Evolutionary conservation across 1,284 basidiomycete genomes (phyloP).

Genomic region (Trichosporon ovoides): DNA sequence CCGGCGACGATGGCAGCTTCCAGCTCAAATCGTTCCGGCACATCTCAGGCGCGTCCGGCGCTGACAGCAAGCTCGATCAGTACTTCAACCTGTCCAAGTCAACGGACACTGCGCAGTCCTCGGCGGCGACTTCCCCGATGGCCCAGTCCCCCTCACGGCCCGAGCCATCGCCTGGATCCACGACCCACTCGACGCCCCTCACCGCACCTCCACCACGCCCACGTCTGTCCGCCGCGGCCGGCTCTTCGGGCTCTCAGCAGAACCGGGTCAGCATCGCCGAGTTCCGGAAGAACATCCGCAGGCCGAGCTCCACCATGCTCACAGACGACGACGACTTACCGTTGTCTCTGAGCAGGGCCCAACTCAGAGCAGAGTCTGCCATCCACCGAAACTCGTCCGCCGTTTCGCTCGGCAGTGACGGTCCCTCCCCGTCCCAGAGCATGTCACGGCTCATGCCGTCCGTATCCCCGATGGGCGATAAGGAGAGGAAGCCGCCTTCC

Average conservation of each 20-base stretch:
- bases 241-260: conserved; percentile 23
- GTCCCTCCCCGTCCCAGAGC: background rate
- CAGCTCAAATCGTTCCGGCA: conserved; percentile 46
- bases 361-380: conserved; percentile 3
- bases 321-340: conserved; percentile 40
- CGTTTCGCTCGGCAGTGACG: conserved; percentile 8
- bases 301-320: conserved; percentile 26
- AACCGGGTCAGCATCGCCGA: conserved; percentile 35
- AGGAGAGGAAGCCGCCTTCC: background rate
- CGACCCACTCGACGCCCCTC: background rate
- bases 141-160: background rate
- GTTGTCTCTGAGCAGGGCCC: conserved; percentile 22
- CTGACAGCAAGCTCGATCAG: conserved; percentile 13
- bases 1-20: conserved; percentile 40
- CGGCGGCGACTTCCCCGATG: background rate
- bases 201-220: conserved; percentile 15
- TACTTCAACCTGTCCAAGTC: conserved; percentile 5
- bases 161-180: background rate
- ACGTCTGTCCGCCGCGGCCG: conserved; percentile 32
- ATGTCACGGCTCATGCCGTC: background rate
- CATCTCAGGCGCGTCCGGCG: conserved; percentile 39
- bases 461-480: background rate
- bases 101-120: background rate
- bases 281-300: conserved; percentile 36
- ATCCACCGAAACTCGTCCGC: conserved; percentile 13